Conservation (phyloP, 2,329 filamentous ascomycete species). For the Clarireedia homoeocarpa region DNA sequence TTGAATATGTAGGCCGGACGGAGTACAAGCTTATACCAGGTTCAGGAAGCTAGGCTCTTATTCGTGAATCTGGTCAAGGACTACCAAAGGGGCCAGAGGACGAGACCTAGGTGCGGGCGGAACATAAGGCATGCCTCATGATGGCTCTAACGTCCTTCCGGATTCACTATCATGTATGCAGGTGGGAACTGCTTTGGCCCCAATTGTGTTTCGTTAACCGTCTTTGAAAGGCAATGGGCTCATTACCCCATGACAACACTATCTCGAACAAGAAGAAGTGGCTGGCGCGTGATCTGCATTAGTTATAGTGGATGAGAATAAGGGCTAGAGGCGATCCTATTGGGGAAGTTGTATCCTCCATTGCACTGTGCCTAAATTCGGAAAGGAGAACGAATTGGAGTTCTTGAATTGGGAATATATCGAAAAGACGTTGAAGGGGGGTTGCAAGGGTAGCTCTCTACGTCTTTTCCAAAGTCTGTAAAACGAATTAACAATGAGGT, state of each 20-base stretch:
- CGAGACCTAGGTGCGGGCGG: conserved; percentile 12
- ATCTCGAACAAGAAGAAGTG: conserved; percentile 22
- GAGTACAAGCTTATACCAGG: conserved; percentile 24
- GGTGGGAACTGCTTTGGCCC: conserved; percentile 12
- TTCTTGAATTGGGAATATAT: conserved; percentile 22
- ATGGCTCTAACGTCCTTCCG: conserved; percentile 26
- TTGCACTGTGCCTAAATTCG: conserved; percentile 25
- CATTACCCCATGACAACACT: conserved; percentile 11
- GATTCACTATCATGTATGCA: conserved; percentile 16
- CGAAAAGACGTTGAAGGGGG: conserved; percentile 20
- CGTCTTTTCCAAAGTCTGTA: conserved; percentile 5
- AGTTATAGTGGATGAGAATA: conserved; percentile 12
- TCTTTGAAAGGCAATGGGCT: conserved; percentile 15
- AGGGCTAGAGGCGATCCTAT: conserved; percentile 11
- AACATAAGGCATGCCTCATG: conserved; percentile 21
- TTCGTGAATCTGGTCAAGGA: conserved; percentile 23
- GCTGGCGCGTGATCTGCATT: conserved; percentile 28
- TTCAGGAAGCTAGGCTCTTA: conserved; percentile 23
- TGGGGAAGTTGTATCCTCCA: conserved; percentile 6
- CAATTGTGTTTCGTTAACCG: conserved; percentile 12
- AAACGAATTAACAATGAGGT: neutral
- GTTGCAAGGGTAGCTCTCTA: conserved; percentile 13
- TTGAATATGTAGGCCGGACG: conserved; percentile 22
- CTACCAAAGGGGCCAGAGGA: conserved; percentile 21
- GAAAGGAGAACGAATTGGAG: conserved; percentile 20